phyloP scores from a whole-genome alignment of 768 basidiomycete genomes.

The Phanerochaete sordida region DNA sequence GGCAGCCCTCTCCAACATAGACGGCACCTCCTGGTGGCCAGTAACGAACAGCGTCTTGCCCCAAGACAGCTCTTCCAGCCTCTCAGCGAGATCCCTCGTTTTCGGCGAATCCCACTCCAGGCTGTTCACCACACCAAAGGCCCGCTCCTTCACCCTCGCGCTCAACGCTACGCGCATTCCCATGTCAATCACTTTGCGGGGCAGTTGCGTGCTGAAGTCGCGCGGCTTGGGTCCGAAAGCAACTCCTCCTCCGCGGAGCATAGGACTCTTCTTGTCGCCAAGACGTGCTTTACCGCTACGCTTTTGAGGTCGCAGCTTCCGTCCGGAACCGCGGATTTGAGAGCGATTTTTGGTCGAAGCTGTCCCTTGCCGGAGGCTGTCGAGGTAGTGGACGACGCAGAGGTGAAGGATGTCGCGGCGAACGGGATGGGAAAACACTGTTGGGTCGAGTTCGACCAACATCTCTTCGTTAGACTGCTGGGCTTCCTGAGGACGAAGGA shows the following conservation, averaged over 20 bases:
- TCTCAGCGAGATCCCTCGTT: slow-evolving; percentile 61
- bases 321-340: slow-evolving; percentile 86
- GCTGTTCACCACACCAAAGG: slow-evolving; percentile 71
- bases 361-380: slow-evolving; percentile 87
- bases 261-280: slow-evolving; percentile 84
- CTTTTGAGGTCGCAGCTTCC: slow-evolving; percentile 90
- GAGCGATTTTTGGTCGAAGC: slow-evolving; percentile 89
- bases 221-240: slow-evolving; percentile 90
- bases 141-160: slow-evolving; percentile 70
- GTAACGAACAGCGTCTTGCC: slow-evolving; percentile 75
- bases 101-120: slow-evolving; percentile 71
- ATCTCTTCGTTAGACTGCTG: slow-evolving; percentile 38
- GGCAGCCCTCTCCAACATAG: slow-evolving; percentile 56
- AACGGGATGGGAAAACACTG: slow-evolving; percentile 86
- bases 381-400: slow-evolving; percentile 84
- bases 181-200: slow-evolving; percentile 90
- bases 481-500: slow-evolving; percentile 43
- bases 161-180: slow-evolving; percentile 91
- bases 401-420: slow-evolving; percentile 92
- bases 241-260: slow-evolving; percentile 87
- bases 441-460: slow-evolving; percentile 65
- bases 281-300: slow-evolving; percentile 87
- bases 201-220: slow-evolving; percentile 88
- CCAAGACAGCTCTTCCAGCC: slow-evolving; percentile 63
- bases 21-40: slow-evolving; percentile 52